Conservation (phyloP, 441 rosid species). For the Aquilaria agallochum region DNA sequence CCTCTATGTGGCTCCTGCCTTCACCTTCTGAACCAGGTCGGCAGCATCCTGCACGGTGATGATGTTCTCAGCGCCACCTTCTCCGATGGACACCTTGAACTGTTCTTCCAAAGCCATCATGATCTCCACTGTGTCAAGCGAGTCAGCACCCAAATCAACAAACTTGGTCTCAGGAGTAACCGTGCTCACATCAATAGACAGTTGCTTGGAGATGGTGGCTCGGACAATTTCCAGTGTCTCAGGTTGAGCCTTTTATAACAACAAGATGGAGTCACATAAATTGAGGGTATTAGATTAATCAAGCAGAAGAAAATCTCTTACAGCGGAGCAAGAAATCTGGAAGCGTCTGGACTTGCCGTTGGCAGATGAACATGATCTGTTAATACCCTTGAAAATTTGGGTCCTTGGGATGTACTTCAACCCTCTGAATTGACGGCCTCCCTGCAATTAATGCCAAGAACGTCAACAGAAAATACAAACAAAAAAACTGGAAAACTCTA, state of each 20-base stretch:
- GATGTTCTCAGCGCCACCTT: conserved; percentile 56
- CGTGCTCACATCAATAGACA: conserved; percentile 45
- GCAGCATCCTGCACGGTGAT: conserved; percentile 65
- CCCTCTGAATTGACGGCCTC: conserved; percentile 23
- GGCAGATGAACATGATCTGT: conserved; percentile 16
- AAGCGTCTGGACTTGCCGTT: conserved; percentile 22
- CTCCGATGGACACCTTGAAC: conserved; percentile 53
- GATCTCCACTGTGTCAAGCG: conserved; percentile 68
- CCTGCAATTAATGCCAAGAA: conserved; percentile 28
- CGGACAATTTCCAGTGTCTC: conserved; percentile 56
- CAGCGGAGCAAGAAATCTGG: conserved; percentile 43
- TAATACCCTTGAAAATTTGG: conserved; percentile 23
- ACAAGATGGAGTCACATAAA: neutral
- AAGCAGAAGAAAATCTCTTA: conserved; percentile 21
- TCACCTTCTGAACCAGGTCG: conserved; percentile 53
- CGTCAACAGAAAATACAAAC: neutral
- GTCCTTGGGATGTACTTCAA: conserved; percentile 26
- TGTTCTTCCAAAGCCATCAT: conserved; percentile 77
- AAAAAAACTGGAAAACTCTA: neutral
- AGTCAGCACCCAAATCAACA: conserved; percentile 73
- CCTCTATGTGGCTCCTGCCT: conserved; percentile 27
- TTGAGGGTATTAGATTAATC: neutral
- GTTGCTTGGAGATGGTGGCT: conserved; percentile 59
- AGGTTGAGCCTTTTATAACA: conserved; percentile 29
- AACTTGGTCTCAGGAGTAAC: conserved; percentile 62